phyloP scores from a whole-genome alignment of 139 green algal species.

The Auxenochlorella pyrenoidosa region DNA sequence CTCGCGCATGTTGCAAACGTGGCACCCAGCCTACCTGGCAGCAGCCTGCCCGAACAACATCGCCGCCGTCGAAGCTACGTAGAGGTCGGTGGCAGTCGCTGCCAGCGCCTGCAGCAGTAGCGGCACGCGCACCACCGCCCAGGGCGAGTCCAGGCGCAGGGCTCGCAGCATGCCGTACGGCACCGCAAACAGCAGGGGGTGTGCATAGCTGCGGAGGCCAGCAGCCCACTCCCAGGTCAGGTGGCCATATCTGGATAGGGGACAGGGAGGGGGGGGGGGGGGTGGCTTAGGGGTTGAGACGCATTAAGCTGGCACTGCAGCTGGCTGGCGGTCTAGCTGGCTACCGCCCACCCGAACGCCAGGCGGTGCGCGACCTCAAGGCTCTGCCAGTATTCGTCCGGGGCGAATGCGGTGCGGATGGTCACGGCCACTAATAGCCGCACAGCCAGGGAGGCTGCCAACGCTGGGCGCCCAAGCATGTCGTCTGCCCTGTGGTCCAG shows the following conservation, averaged over 20 bases:
- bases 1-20: neutral
- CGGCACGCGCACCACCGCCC: slow-evolving; percentile 41
- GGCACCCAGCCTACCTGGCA: slow-evolving; percentile 23
- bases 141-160: slow-evolving; percentile 33
- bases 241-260: slow-evolving; percentile 66
- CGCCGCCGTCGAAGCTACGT: slow-evolving; percentile 43
- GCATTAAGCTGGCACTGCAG: too few species aligned
- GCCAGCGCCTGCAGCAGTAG: slow-evolving; percentile 57
- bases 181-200: slow-evolving; percentile 72
- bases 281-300: neutral
- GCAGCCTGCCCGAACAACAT: slow-evolving; percentile 31
- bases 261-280: neutral
- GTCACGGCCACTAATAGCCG: slow-evolving; percentile 35
- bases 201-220: slow-evolving; percentile 62
- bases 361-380: slow-evolving; percentile 73
- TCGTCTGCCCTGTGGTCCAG: neutral
- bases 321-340: neutral
- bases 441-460: neutral
- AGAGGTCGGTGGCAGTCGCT: slow-evolving; percentile 57
- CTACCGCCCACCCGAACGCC: slow-evolving; percentile 65
- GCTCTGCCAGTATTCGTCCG: slow-evolving; percentile 84
- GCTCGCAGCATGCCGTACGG: slow-evolving; percentile 54
- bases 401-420: slow-evolving; percentile 73
- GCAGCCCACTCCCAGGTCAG: slow-evolving; percentile 81
- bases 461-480: neutral